phyloP scores from a whole-genome alignment of 78 protist genomes.

The Carpediemonas membranifera region DNA sequence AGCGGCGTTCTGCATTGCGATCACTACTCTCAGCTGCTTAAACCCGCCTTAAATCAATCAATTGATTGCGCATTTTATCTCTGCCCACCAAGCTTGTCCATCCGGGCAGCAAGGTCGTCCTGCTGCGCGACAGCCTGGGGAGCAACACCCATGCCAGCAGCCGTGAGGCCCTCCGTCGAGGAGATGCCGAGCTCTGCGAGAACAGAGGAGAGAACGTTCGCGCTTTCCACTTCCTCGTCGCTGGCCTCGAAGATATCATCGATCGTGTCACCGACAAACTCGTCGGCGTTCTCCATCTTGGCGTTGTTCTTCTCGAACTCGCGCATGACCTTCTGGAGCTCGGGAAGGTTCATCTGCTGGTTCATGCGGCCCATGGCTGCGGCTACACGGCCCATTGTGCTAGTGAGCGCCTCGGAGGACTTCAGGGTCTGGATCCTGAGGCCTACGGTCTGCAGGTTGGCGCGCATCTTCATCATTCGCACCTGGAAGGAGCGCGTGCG shows the following conservation, averaged over 20 bases:
- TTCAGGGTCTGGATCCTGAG: slow-evolving; percentile 64
- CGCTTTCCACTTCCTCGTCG: slow-evolving; percentile 69
- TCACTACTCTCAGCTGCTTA: no score
- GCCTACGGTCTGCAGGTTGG: slow-evolving; percentile 67
- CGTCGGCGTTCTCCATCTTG: slow-evolving; percentile 67
- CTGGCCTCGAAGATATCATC: slow-evolving; percentile 70
- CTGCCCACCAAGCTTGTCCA: no score
- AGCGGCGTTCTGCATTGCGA: slow-evolving; percentile 8
- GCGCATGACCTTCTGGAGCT: slow-evolving; percentile 74
- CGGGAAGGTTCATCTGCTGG: slow-evolving; percentile 65
- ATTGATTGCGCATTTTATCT: no score
- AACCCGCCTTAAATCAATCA: no score
- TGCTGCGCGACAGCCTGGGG: no score
- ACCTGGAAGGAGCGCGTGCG: slow-evolving; percentile 54
- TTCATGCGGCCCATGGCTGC: slow-evolving; percentile 71
- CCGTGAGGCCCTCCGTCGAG: no score
- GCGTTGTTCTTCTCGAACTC: slow-evolving; percentile 76
- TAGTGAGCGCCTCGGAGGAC: slow-evolving; percentile 58
- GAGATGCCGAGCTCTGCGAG: slow-evolving; percentile 72
- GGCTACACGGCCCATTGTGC: slow-evolving; percentile 65
- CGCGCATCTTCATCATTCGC: slow-evolving; percentile 63
- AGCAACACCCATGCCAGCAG: no score
- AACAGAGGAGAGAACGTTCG: slow-evolving; percentile 49
- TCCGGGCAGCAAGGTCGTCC: no score
- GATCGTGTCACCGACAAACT: slow-evolving; percentile 77